A percentile compares a stretch with the other conserved stretches of the same genome.
phyloP scores from a whole-genome alignment of 768 basidiomycete species.

The Termitomyces eurrhizus region DNA sequence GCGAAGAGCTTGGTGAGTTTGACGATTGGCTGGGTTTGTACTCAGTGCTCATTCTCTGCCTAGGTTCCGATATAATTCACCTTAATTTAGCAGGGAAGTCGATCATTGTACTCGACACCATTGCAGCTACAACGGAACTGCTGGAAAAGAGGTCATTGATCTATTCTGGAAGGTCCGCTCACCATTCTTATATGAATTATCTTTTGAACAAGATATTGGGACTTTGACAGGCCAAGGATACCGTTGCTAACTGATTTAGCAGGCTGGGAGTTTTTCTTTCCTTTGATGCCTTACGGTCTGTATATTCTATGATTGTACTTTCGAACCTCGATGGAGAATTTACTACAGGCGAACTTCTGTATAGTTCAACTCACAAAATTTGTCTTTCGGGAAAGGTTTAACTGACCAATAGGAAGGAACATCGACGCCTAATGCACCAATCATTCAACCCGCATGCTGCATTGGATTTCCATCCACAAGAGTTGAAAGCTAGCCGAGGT shows the following conservation, averaged over 20 bases:
- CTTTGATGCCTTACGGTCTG: background rate
- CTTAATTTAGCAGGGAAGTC: background rate
- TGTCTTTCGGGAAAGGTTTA: background rate
- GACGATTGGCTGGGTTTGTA: background rate
- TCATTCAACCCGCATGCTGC: constrained; percentile 26
- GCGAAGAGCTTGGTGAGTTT: constrained; percentile 19
- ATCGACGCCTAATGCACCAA: constrained; percentile 28
- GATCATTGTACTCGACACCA: background rate
- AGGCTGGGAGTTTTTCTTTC: background rate
- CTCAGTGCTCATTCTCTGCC: background rate
- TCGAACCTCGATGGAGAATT: background rate
- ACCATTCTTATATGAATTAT: too few species aligned
- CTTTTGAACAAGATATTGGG: background rate
- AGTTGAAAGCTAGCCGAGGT: constrained; percentile 23
- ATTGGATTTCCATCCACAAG: constrained; percentile 21
- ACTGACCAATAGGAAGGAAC: constrained; percentile 17
- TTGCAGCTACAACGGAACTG: background rate
- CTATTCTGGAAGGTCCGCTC: background rate
- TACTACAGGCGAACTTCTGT: background rate
- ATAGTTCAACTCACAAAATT: background rate
- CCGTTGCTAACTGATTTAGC: background rate
- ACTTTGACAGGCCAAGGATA: background rate
- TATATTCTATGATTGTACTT: background rate
- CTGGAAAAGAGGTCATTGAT: background rate
- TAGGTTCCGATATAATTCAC: background rate